Conservation (phyloP, 805 yeast species). For the Lipomyces sp. region DNA sequence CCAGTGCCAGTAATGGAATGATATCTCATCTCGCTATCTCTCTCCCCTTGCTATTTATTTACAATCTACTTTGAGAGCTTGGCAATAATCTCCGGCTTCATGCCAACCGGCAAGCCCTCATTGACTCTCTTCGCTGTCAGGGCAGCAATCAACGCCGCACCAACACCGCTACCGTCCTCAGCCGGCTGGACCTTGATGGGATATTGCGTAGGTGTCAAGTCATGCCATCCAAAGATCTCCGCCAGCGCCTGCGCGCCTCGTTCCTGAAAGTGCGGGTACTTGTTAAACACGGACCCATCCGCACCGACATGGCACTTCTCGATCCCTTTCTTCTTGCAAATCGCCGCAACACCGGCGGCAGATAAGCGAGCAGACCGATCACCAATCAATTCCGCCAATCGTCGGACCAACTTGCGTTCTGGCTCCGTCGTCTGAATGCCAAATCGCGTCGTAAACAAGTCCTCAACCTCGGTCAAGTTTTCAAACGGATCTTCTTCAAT, state of each 20-base stretch:
- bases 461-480: conserved; percentile 75
- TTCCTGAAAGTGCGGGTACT: conserved; percentile 87
- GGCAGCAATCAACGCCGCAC: conserved; percentile 98
- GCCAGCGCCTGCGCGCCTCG: conserved; percentile 86
- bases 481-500: conserved; percentile 90
- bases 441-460: conserved; percentile 63
- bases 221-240: conserved; percentile 85
- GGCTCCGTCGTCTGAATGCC: conserved; percentile 68
- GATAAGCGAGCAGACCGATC: conserved; percentile 91
- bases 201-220: conserved; percentile 57
- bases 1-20: no score
- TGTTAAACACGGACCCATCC: conserved; percentile 94
- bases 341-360: conserved; percentile 93
- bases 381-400: conserved; percentile 84
- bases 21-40: neutral
- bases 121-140: conserved; percentile 73
- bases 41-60: neutral
- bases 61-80: neutral
- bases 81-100: conserved; percentile 7
- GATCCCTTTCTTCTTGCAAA: conserved; percentile 82
- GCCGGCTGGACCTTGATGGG: conserved; percentile 89
- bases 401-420: conserved; percentile 82
- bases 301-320: conserved; percentile 82
- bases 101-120: conserved; percentile 32
- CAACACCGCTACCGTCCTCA: conserved; percentile 98